Evolutionary conservation across 2,329 filamentous ascomycete species (phyloP).

Genomic region (Verticillium nonalfalfae): DNA sequence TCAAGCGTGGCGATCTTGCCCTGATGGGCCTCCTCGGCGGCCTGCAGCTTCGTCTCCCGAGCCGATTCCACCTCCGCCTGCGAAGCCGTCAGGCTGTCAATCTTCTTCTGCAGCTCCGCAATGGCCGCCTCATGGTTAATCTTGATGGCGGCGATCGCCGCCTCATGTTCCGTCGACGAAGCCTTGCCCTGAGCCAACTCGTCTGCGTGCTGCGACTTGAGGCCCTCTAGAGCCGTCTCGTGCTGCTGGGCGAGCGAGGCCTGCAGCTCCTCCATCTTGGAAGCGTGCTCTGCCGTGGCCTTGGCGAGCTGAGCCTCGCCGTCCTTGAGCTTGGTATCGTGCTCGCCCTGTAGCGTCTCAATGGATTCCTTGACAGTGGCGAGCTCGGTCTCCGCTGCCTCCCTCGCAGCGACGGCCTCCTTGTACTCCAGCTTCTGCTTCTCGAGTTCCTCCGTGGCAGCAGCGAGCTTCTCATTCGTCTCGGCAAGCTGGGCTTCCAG

Average conservation of each 20-base stretch:
- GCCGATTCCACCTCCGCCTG: conserved; percentile 37
- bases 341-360: conserved; percentile 35
- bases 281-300: conserved; percentile 39
- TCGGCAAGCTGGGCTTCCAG: conserved; percentile 42
- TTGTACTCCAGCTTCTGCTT: conserved; percentile 41
- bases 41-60: conserved; percentile 36
- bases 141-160: conserved; percentile 43
- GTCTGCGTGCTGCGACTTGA: conserved; percentile 47
- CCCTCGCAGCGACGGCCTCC: conserved; percentile 41
- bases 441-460: conserved; percentile 44
- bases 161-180: conserved; percentile 38
- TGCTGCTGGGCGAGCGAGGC: conserved; percentile 44
- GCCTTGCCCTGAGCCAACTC: conserved; percentile 40
- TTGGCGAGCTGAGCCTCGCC: conserved; percentile 27
- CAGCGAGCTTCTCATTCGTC: conserved; percentile 41
- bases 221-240: conserved; percentile 36
- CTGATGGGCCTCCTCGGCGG: conserved; percentile 35
- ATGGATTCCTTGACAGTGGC: conserved; percentile 43
- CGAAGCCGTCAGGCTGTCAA: conserved; percentile 44
- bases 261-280: conserved; percentile 44
- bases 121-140: conserved; percentile 39
- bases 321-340: conserved; percentile 28
- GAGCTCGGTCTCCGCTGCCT: conserved; percentile 41
- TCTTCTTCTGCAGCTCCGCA: conserved; percentile 45
- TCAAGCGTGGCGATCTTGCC: conserved; percentile 44